Percentiles rank a stretch among this genome's conserved stretches.
Conservation (phyloP, 2,329 filamentous ascomycete genomes). For the Trichophaea hybrida region DNA sequence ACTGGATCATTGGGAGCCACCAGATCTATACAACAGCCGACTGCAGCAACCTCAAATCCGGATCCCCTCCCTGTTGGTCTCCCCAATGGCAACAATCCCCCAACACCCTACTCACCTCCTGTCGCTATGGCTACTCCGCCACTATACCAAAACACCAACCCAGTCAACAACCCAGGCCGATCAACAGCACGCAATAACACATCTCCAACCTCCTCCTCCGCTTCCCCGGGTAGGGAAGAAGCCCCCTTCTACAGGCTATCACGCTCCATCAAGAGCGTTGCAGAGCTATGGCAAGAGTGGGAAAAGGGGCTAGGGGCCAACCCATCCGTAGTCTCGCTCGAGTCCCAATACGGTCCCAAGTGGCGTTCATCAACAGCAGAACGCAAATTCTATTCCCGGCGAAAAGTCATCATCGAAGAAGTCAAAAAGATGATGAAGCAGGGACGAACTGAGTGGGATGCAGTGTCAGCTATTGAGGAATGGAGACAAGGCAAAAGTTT, state of each 20-base stretch:
- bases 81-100: conserved; percentile 5
- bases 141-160: conserved; percentile 1
- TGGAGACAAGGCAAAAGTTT: conserved; percentile 15
- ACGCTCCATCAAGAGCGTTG: conserved; percentile 16
- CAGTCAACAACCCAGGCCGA: not conserved
- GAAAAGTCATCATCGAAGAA: conserved; percentile 24
- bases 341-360: conserved; percentile 16
- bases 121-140: conserved; percentile 4
- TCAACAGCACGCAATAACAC: not conserved
- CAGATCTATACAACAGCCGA: not conserved
- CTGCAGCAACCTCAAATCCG: conserved; percentile 2
- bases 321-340: conserved; percentile 19
- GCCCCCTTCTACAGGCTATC: conserved; percentile 20
- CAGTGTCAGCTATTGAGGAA: conserved; percentile 15
- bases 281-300: conserved; percentile 21
- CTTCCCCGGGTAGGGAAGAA: not conserved
- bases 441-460: conserved; percentile 11
- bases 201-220: conserved; percentile 9
- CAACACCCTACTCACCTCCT: conserved; percentile 20
- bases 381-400: conserved; percentile 20
- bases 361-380: conserved; percentile 20
- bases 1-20: not conserved
- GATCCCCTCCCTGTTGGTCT: not conserved
- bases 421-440: conserved; percentile 14
- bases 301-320: conserved; percentile 7